phyloP scores from a whole-genome alignment of 2,329 filamentous ascomycete species.

The Trichoderma pleuroti region DNA sequence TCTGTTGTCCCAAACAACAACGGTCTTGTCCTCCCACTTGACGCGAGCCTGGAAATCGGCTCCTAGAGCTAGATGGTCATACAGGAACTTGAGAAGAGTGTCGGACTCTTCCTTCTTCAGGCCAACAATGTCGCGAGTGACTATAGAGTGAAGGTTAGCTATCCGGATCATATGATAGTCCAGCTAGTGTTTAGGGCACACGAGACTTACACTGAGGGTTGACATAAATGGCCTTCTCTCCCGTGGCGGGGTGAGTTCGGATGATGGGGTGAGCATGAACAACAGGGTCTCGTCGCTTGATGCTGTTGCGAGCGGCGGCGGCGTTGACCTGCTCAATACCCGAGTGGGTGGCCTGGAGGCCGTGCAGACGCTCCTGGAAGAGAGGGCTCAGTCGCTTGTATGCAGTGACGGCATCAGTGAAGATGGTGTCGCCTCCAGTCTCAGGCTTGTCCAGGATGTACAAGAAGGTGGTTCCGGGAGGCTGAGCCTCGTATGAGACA shows the following conservation, averaged over 20 bases:
- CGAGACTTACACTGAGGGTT: slow-evolving; percentile 71
- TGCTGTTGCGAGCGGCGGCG: slow-evolving; percentile 61
- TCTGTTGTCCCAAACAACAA: slow-evolving; percentile 84
- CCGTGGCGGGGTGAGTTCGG: slow-evolving; percentile 75
- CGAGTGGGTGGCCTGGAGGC: slow-evolving; percentile 76
- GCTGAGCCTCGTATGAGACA: slow-evolving; percentile 82
- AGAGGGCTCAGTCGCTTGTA: slow-evolving; percentile 76
- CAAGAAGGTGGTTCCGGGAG: slow-evolving; percentile 84
- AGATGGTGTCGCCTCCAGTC: slow-evolving; percentile 81
- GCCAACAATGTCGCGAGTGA: slow-evolving; percentile 76
- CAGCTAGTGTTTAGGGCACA: background rate
- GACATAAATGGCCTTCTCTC: slow-evolving; percentile 78
- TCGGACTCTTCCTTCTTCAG: slow-evolving; percentile 87
- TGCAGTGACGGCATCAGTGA: slow-evolving; percentile 73
- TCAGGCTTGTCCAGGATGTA: slow-evolving; percentile 81
- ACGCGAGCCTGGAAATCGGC: slow-evolving; percentile 70
- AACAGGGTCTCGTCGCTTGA: slow-evolving; percentile 73
- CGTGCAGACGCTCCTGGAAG: slow-evolving; percentile 77
- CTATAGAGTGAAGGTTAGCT: slow-evolving; percentile 36
- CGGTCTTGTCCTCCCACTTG: slow-evolving; percentile 74
- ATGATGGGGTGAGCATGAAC: slow-evolving; percentile 73
- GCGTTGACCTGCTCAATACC: slow-evolving; percentile 75
- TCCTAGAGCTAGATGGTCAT: slow-evolving; percentile 47
- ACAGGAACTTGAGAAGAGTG: slow-evolving; percentile 68
- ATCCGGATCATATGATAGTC: background rate